phyloP scores from a whole-genome alignment of 768 basidiomycete genomes.

The Mycena vitilis region DNA sequence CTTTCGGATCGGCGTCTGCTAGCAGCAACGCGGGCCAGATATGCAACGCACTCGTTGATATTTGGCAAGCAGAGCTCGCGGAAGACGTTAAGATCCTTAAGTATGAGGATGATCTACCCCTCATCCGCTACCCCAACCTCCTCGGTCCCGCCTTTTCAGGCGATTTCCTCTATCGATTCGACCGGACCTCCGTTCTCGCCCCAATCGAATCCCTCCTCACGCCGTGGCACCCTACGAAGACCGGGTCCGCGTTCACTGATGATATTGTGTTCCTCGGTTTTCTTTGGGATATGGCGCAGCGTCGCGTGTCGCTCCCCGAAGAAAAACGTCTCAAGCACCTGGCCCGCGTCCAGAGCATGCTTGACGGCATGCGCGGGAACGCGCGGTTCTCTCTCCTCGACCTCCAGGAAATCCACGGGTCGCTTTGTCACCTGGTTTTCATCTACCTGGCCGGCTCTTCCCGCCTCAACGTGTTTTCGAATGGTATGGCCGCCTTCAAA shows the following conservation, averaged over 20 bases:
- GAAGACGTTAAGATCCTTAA: no score
- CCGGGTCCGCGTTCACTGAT: constrained; percentile 36
- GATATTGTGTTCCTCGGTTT: constrained; percentile 43
- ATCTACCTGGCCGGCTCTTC: neutral
- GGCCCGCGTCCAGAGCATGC: neutral
- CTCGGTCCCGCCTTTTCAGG: neutral
- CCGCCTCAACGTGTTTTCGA: neutral
- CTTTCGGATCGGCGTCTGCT: no score
- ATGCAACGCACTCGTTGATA: no score
- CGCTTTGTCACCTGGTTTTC: constrained; percentile 11
- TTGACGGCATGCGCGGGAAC: neutral
- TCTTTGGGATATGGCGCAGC: constrained; percentile 41
- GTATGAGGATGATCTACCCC: no score
- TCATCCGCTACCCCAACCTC: no score
- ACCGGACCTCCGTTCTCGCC: constrained; percentile 20
- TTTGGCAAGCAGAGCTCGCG: no score
- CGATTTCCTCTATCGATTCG: constrained; percentile 26
- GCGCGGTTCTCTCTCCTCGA: neutral
- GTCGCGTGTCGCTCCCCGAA: constrained; percentile 41
- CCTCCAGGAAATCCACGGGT: constrained; percentile 6
- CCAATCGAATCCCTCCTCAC: constrained; percentile 34
- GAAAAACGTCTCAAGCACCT: constrained; percentile 42
- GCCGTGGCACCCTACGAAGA: constrained; percentile 42
- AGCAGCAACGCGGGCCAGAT: no score
- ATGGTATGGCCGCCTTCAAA: constrained; percentile 9